Percentiles rank a stretch among this genome's conserved stretches.
Conservation (phyloP, 495 filamentous ascomycete genomes). For the Hypoxylon perforatum region DNA sequence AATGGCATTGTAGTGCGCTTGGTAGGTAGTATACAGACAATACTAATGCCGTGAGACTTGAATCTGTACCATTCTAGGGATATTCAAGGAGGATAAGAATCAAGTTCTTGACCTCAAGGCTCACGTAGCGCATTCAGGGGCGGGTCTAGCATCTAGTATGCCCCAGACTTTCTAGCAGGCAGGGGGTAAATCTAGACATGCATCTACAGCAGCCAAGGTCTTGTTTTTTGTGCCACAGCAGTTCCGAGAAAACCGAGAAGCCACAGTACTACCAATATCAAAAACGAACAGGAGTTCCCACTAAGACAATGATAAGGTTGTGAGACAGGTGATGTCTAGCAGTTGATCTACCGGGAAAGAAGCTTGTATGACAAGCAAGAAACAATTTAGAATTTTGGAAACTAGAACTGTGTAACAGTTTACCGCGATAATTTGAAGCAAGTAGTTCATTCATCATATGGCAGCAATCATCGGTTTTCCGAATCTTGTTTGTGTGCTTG, state of each 20-base stretch:
- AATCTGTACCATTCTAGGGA: slow-evolving; percentile 1
- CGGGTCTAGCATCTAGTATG: slow-evolving; percentile 26
- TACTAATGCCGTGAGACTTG: slow-evolving; percentile 6
- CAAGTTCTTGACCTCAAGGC: not conserved
- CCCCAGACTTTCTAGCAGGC: slow-evolving; percentile 2
- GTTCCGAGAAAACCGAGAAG: slow-evolving; percentile 39
- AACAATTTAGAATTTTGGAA: not conserved
- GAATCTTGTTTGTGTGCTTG: not conserved
- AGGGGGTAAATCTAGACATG: slow-evolving; percentile 15
- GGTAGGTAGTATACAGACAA: slow-evolving; percentile 4
- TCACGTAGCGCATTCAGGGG: slow-evolving; percentile 10
- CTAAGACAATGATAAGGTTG: slow-evolving; percentile 19
- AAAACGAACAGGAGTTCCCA: slow-evolving; percentile 9
- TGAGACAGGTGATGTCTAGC: slow-evolving; percentile 6
- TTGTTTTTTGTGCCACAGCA: slow-evolving; percentile 17
- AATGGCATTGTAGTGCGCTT: slow-evolving; percentile 2
- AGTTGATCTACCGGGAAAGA: not conserved
- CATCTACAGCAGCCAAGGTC: slow-evolving; percentile 17
- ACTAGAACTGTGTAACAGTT: not conserved
- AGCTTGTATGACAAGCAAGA: not conserved
- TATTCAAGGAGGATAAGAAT: slow-evolving; percentile 6
- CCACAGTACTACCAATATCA: slow-evolving; percentile 10
- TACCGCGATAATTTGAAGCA: not conserved
- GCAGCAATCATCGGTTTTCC: not conserved
- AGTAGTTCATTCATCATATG: not conserved